Conservation (phyloP, 176 grass and related monocot genomes). For the Tillandsia fasciculata region DNA sequence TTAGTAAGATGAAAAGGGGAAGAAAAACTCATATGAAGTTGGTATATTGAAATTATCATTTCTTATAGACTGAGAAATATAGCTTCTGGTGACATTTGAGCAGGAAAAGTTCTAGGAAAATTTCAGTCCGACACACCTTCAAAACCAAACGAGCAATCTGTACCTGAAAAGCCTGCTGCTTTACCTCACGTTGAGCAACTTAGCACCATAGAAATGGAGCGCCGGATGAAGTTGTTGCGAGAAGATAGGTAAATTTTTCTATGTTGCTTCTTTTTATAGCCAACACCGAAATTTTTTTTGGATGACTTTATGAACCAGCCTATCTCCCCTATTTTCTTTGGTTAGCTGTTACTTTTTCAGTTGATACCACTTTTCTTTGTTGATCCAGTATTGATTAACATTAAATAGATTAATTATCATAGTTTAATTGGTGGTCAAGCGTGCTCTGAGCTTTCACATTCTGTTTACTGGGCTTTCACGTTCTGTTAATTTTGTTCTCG, state of each 20-base stretch:
- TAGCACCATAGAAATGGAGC: slow-evolving; percentile 56
- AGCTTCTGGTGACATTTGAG: not conserved
- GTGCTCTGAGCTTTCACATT: no score
- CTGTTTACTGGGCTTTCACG: no score
- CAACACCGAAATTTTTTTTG: not conserved
- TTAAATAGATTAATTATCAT: no score
- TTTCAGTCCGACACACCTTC: slow-evolving; percentile 36
- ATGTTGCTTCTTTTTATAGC: not conserved
- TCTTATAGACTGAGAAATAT: not conserved
- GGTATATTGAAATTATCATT: not conserved
- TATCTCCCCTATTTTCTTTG: not conserved
- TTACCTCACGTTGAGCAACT: slow-evolving; percentile 59
- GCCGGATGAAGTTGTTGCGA: slow-evolving; percentile 74
- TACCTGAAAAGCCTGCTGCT: slow-evolving; percentile 43
- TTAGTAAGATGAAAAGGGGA: no score
- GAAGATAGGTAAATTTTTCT: slow-evolving; percentile 68
- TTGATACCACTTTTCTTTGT: no score
- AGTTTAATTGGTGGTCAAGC: no score
- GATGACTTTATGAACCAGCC: not conserved
- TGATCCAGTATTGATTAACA: no score
- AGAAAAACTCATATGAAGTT: not conserved
- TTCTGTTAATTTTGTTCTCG: no score
- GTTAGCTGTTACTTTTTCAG: not conserved
- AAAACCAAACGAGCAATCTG: slow-evolving; percentile 32
- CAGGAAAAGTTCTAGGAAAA: slow-evolving; percentile 83